Evolutionary conservation across 805 yeast species (phyloP).

Genomic region (Candida morakotiae): DNA sequence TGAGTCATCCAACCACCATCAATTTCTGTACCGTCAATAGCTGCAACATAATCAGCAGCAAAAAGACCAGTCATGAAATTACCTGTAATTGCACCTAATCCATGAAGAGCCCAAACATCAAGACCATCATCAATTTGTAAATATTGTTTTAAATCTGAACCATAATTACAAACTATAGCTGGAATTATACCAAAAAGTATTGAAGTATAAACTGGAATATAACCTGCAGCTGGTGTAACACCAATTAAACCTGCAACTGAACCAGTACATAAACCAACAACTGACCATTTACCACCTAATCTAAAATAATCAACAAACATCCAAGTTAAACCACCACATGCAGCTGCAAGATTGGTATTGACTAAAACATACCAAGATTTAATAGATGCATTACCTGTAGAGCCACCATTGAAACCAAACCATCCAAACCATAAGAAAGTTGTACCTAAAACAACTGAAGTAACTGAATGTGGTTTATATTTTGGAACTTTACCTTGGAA

Average conservation of each 20-base stretch:
- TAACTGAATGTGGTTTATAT: slow-evolving; percentile 91
- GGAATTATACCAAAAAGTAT: slow-evolving; percentile 79
- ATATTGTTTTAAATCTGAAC: slow-evolving; percentile 72
- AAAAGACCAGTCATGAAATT: slow-evolving; percentile 84
- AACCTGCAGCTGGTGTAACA: slow-evolving; percentile 96
- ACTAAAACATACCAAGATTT: slow-evolving; percentile 93
- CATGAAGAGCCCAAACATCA: slow-evolving; percentile 88
- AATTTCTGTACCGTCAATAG: slow-evolving; percentile 70
- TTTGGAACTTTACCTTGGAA: slow-evolving; percentile 70
- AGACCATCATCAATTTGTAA: slow-evolving; percentile 88
- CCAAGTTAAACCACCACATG: slow-evolving; percentile 92
- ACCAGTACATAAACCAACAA: slow-evolving; percentile 93
- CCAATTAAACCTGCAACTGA: slow-evolving; percentile 92
- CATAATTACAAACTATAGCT: slow-evolving; percentile 75
- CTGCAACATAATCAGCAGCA: slow-evolving; percentile 87
- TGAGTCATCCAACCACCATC: slow-evolving; percentile 88
- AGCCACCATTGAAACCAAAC: slow-evolving; percentile 99
- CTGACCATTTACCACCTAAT: slow-evolving; percentile 85
- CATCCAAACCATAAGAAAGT: slow-evolving; percentile 97
- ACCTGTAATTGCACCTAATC: slow-evolving; percentile 89
- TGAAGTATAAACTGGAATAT: slow-evolving; percentile 87
- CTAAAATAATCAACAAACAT: slow-evolving; percentile 85
- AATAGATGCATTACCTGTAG: slow-evolving; percentile 88
- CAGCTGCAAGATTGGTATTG: slow-evolving; percentile 92
- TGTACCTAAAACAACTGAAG: slow-evolving; percentile 88